Conservation (phyloP, 179 eudicot genomes). For the Patellifolia procumbens region DNA sequence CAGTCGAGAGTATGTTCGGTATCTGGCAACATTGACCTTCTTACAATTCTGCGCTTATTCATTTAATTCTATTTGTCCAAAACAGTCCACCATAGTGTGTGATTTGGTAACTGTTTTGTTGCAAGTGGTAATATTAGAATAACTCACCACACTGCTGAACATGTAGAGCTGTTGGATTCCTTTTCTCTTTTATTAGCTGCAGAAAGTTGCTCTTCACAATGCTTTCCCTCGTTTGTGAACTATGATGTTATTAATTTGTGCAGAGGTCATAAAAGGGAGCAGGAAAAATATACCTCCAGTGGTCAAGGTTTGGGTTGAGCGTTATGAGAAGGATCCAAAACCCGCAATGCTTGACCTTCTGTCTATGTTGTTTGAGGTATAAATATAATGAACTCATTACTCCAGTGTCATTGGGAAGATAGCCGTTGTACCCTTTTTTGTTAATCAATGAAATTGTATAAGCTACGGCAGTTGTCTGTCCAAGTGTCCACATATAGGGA, state of each 20-base stretch:
- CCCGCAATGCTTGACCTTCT: conserved; percentile 78
- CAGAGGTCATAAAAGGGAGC: conserved; percentile 82
- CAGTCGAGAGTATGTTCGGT: background rate
- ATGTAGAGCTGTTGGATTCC: background rate
- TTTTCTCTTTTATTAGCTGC: background rate
- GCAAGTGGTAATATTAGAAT: background rate
- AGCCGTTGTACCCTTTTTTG: background rate
- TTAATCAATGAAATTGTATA: background rate
- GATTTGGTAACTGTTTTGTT: background rate
- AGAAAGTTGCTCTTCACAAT: background rate
- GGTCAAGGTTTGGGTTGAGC: conserved; percentile 82
- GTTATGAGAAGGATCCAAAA: conserved; percentile 73
- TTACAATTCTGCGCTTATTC: background rate
- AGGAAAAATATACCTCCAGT: conserved; percentile 70
- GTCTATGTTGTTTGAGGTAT: conserved; percentile 89
- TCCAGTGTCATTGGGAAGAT: background rate
- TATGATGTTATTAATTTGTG: conserved; percentile 21
- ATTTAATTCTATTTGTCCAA: background rate
- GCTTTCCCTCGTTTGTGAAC: background rate
- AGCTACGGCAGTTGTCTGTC: conserved; percentile 5
- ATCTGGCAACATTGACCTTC: background rate
- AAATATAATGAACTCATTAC: conserved; percentile 12
- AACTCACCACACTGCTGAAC: conserved; percentile 15
- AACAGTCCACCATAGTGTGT: no score
- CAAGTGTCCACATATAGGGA: background rate